These are phyloP conservation scores for Vitis rotundifolia DNA, from an alignment of 164 flowering plant species.

Conservation along the genomic window DNA sequence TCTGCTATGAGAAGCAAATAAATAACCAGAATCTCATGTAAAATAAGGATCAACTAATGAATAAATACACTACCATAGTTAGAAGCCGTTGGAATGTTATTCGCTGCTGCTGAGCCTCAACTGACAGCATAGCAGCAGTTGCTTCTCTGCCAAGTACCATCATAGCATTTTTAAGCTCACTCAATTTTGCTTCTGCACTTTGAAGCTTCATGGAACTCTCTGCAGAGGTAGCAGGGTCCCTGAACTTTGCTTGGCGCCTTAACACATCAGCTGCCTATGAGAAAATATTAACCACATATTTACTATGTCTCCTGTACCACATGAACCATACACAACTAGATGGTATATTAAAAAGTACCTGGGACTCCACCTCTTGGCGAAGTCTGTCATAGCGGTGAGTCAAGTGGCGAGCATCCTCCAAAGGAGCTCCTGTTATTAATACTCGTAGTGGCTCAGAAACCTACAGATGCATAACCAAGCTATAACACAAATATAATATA, in stretches of 20 bases:
- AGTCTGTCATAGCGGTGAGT: slow-evolving; percentile 59
- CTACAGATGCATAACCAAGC: slow-evolving; percentile 33
- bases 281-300: slow-evolving; percentile 14
- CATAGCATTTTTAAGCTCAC: slow-evolving; percentile 53
- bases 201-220: slow-evolving; percentile 55
- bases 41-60: too few species aligned
- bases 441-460: slow-evolving; percentile 64
- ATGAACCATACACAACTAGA: slow-evolving; percentile 1
- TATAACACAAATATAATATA: slow-evolving; percentile 14
- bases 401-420: slow-evolving; percentile 78
- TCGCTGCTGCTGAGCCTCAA: slow-evolving; percentile 70
- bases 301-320: not conserved
- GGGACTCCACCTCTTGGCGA: slow-evolving; percentile 69
- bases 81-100: slow-evolving; percentile 51
- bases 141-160: slow-evolving; percentile 71
- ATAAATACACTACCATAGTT: slow-evolving; percentile 44
- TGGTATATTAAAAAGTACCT: slow-evolving; percentile 40
- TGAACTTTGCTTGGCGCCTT: slow-evolving; percentile 51
- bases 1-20: not conserved
- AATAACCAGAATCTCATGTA: not conserved
- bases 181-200: slow-evolving; percentile 59
- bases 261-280: slow-evolving; percentile 62
- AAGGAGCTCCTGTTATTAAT: slow-evolving; percentile 61
- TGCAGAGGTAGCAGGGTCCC: slow-evolving; percentile 43
- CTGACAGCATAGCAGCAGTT: slow-evolving; percentile 65